These are phyloP conservation scores for Angophora floribunda DNA, from an alignment of 345 rosid genomes.

Conservation along the genomic window DNA sequence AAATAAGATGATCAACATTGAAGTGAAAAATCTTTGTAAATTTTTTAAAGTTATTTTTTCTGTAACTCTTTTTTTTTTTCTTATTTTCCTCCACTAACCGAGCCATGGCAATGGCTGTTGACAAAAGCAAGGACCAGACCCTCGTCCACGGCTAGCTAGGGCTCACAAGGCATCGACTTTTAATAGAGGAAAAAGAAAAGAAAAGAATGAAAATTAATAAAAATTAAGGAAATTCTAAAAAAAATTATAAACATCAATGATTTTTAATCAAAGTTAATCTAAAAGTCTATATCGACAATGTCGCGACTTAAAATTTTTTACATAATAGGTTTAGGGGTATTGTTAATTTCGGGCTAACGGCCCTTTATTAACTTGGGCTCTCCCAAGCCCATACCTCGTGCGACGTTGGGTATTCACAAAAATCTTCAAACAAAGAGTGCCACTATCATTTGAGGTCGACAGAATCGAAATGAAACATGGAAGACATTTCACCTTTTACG, in stretches of 20 bases:
- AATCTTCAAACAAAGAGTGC: no score
- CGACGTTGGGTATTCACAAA: no score
- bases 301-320: no score
- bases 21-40: not conserved
- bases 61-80: not conserved
- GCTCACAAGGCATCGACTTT: not conserved
- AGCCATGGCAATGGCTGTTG: not conserved
- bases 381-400: no score
- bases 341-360: no score
- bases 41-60: not conserved
- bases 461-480: no score
- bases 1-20: fast-evolving
- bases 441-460: no score
- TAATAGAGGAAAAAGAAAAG: not conserved
- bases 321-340: no score
- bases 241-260: not conserved
- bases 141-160: not conserved
- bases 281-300: not conserved
- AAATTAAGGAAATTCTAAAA: not conserved
- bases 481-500: no score
- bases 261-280: fast-evolving
- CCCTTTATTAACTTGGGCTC: no score
- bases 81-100: not conserved
- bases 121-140: not conserved
- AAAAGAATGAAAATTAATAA: not conserved